phyloP scores from a whole-genome alignment of 345 rosid genomes.

The Nasturtium officinale region DNA sequence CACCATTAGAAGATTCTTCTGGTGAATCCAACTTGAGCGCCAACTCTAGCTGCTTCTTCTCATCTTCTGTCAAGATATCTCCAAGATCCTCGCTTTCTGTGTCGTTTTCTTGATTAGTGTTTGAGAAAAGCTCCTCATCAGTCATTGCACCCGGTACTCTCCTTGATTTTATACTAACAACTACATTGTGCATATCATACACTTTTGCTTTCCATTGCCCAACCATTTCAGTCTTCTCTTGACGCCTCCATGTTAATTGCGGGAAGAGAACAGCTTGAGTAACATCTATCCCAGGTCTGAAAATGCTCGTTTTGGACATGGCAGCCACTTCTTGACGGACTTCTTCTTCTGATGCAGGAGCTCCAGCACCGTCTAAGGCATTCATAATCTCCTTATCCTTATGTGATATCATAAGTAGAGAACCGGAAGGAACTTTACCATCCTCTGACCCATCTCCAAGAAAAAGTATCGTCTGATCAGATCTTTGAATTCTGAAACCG shows the following conservation, averaged over 20 bases:
- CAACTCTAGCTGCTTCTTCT: slow-evolving; percentile 84
- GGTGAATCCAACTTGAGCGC: slow-evolving; percentile 84
- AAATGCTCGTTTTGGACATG: slow-evolving; percentile 95
- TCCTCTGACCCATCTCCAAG: slow-evolving; percentile 97
- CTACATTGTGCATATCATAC: slow-evolving; percentile 98
- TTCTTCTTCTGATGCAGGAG: slow-evolving; percentile 86
- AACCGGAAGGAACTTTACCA: slow-evolving; percentile 76
- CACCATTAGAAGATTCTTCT: slow-evolving; percentile 51
- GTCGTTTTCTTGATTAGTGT: slow-evolving; percentile 65
- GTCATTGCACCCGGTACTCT: slow-evolving; percentile 98
- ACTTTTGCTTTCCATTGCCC: slow-evolving; percentile 94
- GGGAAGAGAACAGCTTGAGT: slow-evolving; percentile 94
- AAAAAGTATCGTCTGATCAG: slow-evolving; percentile 89
- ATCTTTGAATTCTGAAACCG: slow-evolving; percentile 87
- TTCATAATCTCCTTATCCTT: slow-evolving; percentile 97
- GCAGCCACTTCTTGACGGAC: slow-evolving; percentile 92
- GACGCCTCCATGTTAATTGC: slow-evolving; percentile 95
- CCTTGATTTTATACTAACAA: slow-evolving; percentile 93
- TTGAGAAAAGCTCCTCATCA: slow-evolving; percentile 71
- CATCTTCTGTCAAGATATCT: slow-evolving; percentile 87
- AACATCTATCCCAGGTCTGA: slow-evolving; percentile 97
- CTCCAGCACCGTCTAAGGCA: slow-evolving; percentile 97
- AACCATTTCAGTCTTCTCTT: slow-evolving; percentile 89
- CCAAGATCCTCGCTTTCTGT: slow-evolving; percentile 81
- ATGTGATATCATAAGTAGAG: slow-evolving; percentile 89